Conservation (phyloP, 2,329 filamentous ascomycete species). For the Nemania bipapillata region DNA sequence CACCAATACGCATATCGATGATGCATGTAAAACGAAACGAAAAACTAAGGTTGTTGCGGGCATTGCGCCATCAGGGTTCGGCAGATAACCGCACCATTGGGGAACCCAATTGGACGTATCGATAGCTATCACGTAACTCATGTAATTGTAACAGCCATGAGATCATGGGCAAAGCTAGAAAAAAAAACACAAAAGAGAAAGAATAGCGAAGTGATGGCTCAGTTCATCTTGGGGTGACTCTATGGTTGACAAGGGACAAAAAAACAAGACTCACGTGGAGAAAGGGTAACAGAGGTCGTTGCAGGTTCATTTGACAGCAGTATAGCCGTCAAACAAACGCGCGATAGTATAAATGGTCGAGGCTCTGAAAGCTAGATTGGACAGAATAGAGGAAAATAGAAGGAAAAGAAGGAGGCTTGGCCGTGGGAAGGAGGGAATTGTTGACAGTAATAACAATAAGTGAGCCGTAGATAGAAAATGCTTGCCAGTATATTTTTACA, state of each 20-base stretch:
- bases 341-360: slow-evolving; percentile 58
- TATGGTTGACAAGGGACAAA: not conserved
- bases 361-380: slow-evolving; percentile 36
- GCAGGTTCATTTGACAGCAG: slow-evolving; percentile 99
- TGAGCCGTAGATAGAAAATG: slow-evolving; percentile 18
- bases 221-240: not conserved
- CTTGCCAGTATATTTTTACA: not conserved
- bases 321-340: slow-evolving; percentile 90
- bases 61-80: not conserved
- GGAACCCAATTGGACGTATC: not conserved
- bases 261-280: slow-evolving; percentile 66
- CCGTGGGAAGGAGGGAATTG: slow-evolving; percentile 20
- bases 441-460: slow-evolving; percentile 21
- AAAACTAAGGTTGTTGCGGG: not conserved
- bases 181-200: not conserved
- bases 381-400: slow-evolving; percentile 9
- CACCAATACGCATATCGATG: not conserved
- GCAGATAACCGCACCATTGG: not conserved
- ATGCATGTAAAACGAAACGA: not conserved
- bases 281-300: slow-evolving; percentile 69
- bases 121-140: not conserved
- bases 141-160: not conserved
- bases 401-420: not conserved
- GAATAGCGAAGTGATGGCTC: too few relatives aligned
- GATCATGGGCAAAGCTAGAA: not conserved